Percentiles rank a stretch among this genome's conserved stretches.
These are phyloP conservation scores for Penicillium bovifimosum DNA, from an alignment of 495 filamentous ascomycete genomes.

Conservation along the genomic window DNA sequence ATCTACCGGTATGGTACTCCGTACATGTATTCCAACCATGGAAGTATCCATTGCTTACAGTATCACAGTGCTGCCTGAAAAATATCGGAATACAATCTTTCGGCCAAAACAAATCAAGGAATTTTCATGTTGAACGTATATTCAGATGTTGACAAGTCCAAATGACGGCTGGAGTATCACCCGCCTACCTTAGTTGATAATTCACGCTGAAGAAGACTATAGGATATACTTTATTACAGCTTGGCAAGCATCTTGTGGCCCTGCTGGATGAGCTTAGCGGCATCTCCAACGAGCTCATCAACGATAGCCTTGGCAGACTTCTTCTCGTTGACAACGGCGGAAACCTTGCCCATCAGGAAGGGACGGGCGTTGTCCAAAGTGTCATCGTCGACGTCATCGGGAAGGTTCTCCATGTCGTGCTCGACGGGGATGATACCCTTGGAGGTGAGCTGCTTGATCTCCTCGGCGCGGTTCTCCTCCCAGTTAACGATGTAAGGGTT, in stretches of 20 bases:
- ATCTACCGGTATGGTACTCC: no score
- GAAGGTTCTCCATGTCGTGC: constrained; percentile 82
- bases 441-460: constrained; percentile 85
- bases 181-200: not conserved
- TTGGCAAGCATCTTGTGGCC: constrained; percentile 63
- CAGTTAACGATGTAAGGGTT: constrained; percentile 93
- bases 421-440: constrained; percentile 92
- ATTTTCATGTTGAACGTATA: no score
- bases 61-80: no score
- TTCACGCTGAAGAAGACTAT: constrained; percentile 8
- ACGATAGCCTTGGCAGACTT: constrained; percentile 89
- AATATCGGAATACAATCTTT: no score
- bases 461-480: constrained; percentile 81
- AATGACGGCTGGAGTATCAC: not conserved
- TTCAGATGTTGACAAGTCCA: not conserved
- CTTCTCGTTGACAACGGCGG: constrained; percentile 88
- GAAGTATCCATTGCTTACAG: no score
- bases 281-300: constrained; percentile 89
- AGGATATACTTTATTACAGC: constrained; percentile 43
- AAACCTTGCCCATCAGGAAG: constrained; percentile 94
- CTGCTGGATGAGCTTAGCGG: constrained; percentile 60
- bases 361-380: constrained; percentile 87
- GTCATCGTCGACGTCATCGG: constrained; percentile 67
- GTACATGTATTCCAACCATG: no score
- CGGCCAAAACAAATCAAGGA: no score